phyloP scores from a whole-genome alignment of 129 eudicot genomes.

The Lactuca sativa region DNA sequence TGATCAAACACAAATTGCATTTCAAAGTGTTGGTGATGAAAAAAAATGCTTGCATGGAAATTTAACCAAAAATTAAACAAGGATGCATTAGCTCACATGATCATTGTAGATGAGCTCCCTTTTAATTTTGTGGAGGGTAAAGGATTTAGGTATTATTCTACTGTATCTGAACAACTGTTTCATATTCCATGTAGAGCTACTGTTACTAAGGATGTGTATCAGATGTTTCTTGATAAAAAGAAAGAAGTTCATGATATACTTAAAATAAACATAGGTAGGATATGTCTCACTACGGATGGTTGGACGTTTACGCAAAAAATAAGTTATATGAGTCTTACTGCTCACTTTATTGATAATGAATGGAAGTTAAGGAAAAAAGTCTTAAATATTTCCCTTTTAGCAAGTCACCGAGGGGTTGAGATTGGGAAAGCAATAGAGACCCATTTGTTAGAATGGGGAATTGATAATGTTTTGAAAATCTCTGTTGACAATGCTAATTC shows the following conservation, averaged over 20 bases:
- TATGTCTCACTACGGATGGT: constrained; percentile 10
- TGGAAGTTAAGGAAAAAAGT: constrained; percentile 19
- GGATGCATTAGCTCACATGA: background rate
- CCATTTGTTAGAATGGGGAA: constrained; percentile 25
- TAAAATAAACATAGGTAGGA: background rate
- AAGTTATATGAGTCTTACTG: constrained; percentile 21
- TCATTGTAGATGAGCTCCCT: background rate
- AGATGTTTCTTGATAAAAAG: background rate
- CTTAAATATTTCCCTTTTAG: constrained; percentile 1
- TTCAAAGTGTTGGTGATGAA: background rate
- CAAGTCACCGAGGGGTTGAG: constrained; percentile 23
- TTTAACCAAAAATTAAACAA: background rate
- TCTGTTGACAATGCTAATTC: constrained; percentile 24
- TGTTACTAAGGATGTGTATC: background rate
- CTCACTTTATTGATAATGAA: constrained; percentile 20
- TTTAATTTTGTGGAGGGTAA: constrained; percentile 1
- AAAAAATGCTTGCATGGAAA: background rate
- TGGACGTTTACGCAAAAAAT: constrained; percentile 29
- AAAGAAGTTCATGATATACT: background rate
- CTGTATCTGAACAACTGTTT: background rate
- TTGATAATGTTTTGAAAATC: constrained; percentile 21
- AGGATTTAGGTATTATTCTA: background rate
- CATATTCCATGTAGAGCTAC: background rate
- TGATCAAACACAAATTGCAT: background rate
- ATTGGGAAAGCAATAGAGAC: constrained; percentile 10